phyloP scores from a whole-genome alignment of 331 rosid genomes.

The Pyrus hybrid region DNA sequence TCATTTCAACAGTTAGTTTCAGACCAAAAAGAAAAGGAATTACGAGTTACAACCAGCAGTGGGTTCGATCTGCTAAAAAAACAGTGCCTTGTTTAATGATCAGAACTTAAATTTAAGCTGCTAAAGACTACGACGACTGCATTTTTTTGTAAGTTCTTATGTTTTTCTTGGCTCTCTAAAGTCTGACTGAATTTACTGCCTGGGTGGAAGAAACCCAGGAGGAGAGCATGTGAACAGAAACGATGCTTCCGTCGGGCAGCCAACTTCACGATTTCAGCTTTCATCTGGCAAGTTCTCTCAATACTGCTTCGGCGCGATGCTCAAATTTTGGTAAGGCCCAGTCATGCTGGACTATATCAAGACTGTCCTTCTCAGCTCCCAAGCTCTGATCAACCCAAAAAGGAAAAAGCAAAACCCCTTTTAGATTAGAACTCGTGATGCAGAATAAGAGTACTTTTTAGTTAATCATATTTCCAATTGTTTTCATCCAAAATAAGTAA shows the following conservation, averaged over 20 bases:
- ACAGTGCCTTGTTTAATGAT: neutral
- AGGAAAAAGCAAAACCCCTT: neutral
- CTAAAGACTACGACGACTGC: neutral
- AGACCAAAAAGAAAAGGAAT: neutral
- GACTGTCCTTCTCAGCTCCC: constrained; percentile 89
- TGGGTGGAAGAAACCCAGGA: neutral
- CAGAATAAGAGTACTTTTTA: neutral
- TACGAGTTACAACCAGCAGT: neutral
- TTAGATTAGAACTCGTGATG: neutral
- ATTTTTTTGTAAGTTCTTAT: too few relatives aligned
- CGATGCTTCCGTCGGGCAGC: neutral
- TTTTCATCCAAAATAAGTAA: neutral
- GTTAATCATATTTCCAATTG: neutral
- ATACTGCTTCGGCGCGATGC: constrained; percentile 64
- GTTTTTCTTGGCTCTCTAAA: neutral
- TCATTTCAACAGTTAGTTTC: neutral
- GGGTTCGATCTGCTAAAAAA: neutral
- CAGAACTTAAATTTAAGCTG: neutral
- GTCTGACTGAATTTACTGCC: neutral
- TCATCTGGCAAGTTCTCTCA: constrained; percentile 48
- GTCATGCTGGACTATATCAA: constrained; percentile 90
- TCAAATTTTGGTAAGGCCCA: constrained; percentile 79
- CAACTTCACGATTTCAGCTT: neutral
- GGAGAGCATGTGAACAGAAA: neutral
- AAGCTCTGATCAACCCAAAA: constrained; percentile 51